Evolutionary conservation across 176 grass and related monocot genomes (phyloP).

Genomic region (Themeda triandra): DNA sequence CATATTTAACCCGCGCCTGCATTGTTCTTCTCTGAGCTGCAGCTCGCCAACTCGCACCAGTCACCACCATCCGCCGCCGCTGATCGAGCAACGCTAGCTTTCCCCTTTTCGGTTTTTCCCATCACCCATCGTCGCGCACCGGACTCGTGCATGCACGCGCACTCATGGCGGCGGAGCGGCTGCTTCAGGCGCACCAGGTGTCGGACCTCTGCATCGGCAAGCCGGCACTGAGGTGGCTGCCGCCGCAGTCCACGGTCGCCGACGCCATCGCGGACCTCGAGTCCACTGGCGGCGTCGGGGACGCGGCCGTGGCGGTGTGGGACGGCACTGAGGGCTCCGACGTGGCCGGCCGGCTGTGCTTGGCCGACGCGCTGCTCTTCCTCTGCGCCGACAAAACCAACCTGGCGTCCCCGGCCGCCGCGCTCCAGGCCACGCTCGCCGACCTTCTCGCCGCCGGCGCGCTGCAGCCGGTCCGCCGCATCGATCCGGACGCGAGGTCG

Average conservation of each 20-base stretch:
- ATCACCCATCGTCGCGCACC: background rate
- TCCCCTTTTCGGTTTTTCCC: too few species aligned
- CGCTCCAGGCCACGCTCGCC: constrained; percentile 46
- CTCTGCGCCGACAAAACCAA: constrained; percentile 52
- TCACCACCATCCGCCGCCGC: too few species aligned
- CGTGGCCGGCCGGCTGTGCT: constrained; percentile 37
- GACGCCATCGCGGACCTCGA: constrained; percentile 41
- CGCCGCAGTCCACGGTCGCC: constrained; percentile 36
- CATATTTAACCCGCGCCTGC: too few species aligned
- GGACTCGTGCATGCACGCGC: background rate
- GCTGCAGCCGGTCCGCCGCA: constrained; percentile 19
- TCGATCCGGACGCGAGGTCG: constrained; percentile 61
- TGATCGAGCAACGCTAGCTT: background rate
- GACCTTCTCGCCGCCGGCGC: constrained; percentile 33
- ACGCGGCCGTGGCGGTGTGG: constrained; percentile 42
- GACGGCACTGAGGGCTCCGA: background rate
- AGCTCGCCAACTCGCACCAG: too few species aligned
- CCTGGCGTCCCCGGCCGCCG: constrained; percentile 29
- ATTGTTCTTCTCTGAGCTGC: too few species aligned
- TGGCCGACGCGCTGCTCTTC: constrained; percentile 63
- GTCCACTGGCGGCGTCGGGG: background rate
- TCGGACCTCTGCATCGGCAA: constrained; percentile 98
- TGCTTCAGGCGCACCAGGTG: constrained; percentile 49
- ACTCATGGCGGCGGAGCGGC: constrained; percentile 53
- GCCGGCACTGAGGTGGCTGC: constrained; percentile 57